Base-by-base conservation (phyloP, 2,329 filamentous ascomycete species). In the Tolypocladium ovalisporum region DNA sequence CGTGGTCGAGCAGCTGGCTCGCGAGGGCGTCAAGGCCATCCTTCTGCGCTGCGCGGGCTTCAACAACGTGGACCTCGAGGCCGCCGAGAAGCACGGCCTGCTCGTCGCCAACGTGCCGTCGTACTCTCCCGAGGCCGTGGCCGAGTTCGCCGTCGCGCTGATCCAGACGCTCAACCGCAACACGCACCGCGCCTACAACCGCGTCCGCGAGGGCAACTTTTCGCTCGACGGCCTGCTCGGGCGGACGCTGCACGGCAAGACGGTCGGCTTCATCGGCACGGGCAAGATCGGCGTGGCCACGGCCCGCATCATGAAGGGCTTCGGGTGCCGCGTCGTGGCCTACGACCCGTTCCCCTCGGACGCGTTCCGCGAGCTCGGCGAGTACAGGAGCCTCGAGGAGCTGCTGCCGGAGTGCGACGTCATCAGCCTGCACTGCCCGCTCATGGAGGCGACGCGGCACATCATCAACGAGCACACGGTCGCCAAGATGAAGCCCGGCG, bases 201-300 rank as follows among this genome's bases (percentile, higher is more conserved):
- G 85, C 32, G 84, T 86, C 24, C 81, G 84, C 49, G 84, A 88
- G 68, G 84, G 81, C 54, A 88, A 88, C 68, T 88, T 88, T 66
- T 79, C 77, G 51, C 79, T 88, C 36, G 79, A 85, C 60, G 85
- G 85, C 2, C 70, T 85, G n/a, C 72, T 84, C 19, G 85, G 85
- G 3, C 74, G 71, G 52, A 88, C 83, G 1, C 73, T 88, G 19
- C 67, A 78, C 63, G 82, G 83, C 52, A 85, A 85, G 72, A 87
- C 84, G 1, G 83, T 88, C 4, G 86, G 86, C 8, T 71, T 89
- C 52, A 69, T 88, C 1, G 86, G 86, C 34, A 81, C 83, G 0
- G 86, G 86, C 6, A 79, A 78, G 60, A 89, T 89, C 59, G 86
- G 86, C 1, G 68, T 87, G 2, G 79, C 82, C 1, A 76, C 84